Evolutionary conservation across 805 yeast genomes (phyloP).

Genomic region (Kuraishia hungarica): DNA sequence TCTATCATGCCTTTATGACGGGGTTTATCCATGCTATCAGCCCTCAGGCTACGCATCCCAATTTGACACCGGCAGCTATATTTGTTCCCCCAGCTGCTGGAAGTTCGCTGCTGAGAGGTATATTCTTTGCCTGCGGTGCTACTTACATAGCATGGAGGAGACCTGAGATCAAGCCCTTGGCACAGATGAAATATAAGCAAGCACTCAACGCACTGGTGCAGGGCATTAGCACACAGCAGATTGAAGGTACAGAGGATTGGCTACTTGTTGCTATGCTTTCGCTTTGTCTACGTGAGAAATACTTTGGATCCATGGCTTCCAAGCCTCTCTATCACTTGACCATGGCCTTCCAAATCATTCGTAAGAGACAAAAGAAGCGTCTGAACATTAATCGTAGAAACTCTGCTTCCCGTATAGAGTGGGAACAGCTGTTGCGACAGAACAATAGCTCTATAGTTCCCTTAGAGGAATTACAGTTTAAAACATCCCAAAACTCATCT

Average conservation of each 20-base stretch:
- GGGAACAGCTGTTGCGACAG: background rate
- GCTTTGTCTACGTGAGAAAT: constrained; percentile 29
- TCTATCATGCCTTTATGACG: constrained; percentile 26
- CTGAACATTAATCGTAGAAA: constrained; percentile 4
- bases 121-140: constrained; percentile 33
- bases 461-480: background rate
- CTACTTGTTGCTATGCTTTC: constrained; percentile 28
- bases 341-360: constrained; percentile 27
- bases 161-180: constrained; percentile 15
- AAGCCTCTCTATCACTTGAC: constrained; percentile 24
- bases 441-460: no score
- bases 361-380: constrained; percentile 15
- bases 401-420: background rate
- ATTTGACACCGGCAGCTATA: constrained; percentile 29
- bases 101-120: constrained; percentile 21
- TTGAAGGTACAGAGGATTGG: constrained; percentile 28
- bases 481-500: background rate
- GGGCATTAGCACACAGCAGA: constrained; percentile 13
- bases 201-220: constrained; percentile 13
- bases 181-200: constrained; percentile 15
- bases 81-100: constrained; percentile 27
- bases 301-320: constrained; percentile 17
- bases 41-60: constrained; percentile 32
- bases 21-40: constrained; percentile 32
- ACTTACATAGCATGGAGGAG: constrained; percentile 26